Evolutionary conservation across 495 filamentous ascomycete genomes (phyloP), one percentile per base, ranked within the genome.

Genomic region (Hypoxylon intermedium): DNA sequence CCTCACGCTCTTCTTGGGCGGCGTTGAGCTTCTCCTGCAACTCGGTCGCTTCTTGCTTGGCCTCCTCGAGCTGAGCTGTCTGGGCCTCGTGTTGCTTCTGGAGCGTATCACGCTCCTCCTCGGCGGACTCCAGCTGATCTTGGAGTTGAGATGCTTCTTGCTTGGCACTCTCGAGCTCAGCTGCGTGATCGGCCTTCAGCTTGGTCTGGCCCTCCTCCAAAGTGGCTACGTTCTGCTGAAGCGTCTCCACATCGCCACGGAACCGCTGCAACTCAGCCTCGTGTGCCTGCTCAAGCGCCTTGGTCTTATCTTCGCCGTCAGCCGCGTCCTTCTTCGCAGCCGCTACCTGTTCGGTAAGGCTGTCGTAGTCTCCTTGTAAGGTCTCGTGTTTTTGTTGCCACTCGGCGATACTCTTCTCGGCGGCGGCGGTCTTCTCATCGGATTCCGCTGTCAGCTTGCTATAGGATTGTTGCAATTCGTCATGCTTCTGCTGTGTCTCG

Each of bases 311-410:
- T 36, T 65, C 46, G 15, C 50, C 41, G 2, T 45, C 44, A 13
- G 46, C 26, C 5, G n/a, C 41, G n/a, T 47, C 47, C 28, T 65
- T 42, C 51, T 49, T 57, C 26, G 46, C 51, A 38, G 40, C 31
- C 20, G 40, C 33, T 20, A 48, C 33, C 26, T 57, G 51, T 41
- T 57, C 33, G 16, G 52, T 24, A 24, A 60, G 51, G 34, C 2
- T 44, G 13, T 60, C 52, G 18, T 48, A 40, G 2, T 56, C 52
- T 7, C 26, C 36, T 33, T 53, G 51, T 15, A 65, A 20, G 6
- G 49, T 42, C n/a, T 48, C 62, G 37, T 60, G 52, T 36, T 65
- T 65, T 36, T 46, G 13, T 33, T 44, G 56, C 62, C 56, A 65
- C 20, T 65, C 62, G 0, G 28, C 46, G 2, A n/a, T 34, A 19